phyloP scores from a whole-genome alignment of 345 rosid species.

The Ceriops tagal region DNA sequence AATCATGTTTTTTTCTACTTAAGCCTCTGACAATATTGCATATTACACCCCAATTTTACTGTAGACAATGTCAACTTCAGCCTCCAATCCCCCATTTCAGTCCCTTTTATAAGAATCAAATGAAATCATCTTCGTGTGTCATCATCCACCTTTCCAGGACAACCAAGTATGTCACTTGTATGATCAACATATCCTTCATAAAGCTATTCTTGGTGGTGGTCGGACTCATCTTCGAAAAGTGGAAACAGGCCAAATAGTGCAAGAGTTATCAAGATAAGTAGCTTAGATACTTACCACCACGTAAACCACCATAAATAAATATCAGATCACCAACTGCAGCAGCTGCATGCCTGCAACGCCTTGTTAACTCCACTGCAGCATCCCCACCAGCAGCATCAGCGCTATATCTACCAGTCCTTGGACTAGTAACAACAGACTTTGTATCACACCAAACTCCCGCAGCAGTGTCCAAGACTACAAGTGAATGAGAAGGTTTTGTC shows the following conservation, averaged over 20 bases:
- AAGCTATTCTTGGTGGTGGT: neutral
- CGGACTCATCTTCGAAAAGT: neutral
- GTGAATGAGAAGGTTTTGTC: constrained; percentile 7
- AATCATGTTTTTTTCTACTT: neutral
- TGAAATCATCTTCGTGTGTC: neutral
- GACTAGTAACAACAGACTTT: constrained; percentile 92
- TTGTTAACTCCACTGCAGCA: constrained; percentile 92
- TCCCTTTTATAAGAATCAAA: neutral
- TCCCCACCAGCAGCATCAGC: constrained; percentile 98
- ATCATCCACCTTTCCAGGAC: neutral
- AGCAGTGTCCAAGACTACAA: constrained; percentile 91
- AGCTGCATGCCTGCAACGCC: constrained; percentile 99
- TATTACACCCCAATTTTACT: neutral
- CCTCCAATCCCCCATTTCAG: neutral
- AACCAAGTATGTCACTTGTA: neutral
- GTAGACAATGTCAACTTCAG: neutral
- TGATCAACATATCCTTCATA: neutral
- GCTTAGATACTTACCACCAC: constrained; percentile 71
- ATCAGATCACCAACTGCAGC: constrained; percentile 95
- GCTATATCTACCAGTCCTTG: constrained; percentile 86
- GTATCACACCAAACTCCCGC: constrained; percentile 99
- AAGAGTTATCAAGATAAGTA: constrained; percentile 9
- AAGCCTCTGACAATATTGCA: neutral
- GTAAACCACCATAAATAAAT: constrained; percentile 95
- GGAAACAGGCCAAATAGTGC: neutral